These are phyloP conservation scores for Mycothermus thermophilus DNA, from an alignment of 495 filamentous ascomycete species.

Conservation along the genomic window DNA sequence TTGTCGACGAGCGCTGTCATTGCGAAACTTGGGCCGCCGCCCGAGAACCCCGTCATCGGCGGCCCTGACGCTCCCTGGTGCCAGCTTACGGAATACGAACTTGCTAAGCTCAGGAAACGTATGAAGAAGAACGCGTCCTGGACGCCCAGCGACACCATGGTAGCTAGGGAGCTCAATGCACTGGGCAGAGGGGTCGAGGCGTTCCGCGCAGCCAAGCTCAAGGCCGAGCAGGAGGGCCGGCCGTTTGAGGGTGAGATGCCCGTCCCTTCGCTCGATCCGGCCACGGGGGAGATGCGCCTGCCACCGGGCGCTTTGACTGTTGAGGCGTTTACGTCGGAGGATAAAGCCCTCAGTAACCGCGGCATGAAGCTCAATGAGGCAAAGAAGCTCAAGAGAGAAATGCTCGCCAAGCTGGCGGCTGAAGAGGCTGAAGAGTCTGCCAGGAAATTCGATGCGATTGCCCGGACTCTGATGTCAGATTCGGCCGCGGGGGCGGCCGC, in stretches of 20 bases:
- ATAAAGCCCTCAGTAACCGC: conserved; percentile 55
- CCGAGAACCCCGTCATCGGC: conserved; percentile 58
- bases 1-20: conserved; percentile 75
- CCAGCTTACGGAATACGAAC: conserved; percentile 78
- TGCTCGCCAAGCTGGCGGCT: conserved; percentile 51
- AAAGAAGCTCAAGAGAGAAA: conserved; percentile 78
- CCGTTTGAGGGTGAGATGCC: conserved; percentile 41
- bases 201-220: conserved; percentile 53
- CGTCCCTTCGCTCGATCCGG: conserved; percentile 30
- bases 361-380: conserved; percentile 89
- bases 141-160: conserved; percentile 94
- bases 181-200: conserved; percentile 65
- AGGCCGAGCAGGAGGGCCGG: conserved; percentile 52
- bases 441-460: conserved; percentile 39
- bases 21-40: conserved; percentile 62
- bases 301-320: conserved; percentile 37
- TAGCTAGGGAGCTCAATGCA: conserved; percentile 67
- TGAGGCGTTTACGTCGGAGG: conserved; percentile 36
- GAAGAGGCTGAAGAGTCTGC: conserved; percentile 52
- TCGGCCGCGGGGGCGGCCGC: conserved; percentile 6
- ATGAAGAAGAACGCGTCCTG: conserved; percentile 99
- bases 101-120: conserved; percentile 77
- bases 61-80: conserved; percentile 78
- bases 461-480: conserved; percentile 36
- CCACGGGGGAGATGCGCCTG: conserved; percentile 31